These are phyloP conservation scores for Cladorrhinum sp. DNA, from an alignment of 2,329 filamentous ascomycete genomes.

Conservation along the genomic window DNA sequence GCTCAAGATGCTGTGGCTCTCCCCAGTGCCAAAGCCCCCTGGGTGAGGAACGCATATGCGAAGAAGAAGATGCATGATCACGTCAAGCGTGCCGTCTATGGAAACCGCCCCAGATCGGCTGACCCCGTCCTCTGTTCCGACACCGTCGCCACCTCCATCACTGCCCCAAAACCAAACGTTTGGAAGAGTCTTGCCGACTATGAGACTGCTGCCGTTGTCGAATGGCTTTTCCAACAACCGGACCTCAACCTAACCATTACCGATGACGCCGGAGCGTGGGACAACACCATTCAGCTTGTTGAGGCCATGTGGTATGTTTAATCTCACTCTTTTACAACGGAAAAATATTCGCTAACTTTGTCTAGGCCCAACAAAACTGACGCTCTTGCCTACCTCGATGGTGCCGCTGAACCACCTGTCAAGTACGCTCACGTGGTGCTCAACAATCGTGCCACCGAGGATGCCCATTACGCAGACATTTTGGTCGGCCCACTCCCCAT, in stretches of 20 bases:
- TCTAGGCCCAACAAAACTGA: constrained; percentile 47
- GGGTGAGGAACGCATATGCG: constrained; percentile 26
- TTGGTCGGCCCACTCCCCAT: constrained; percentile 49
- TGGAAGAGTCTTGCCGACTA: constrained; percentile 39
- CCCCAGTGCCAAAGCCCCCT: constrained; percentile 27
- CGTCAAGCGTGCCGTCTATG: constrained; percentile 27
- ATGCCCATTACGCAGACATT: constrained; percentile 42
- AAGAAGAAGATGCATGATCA: constrained; percentile 25
- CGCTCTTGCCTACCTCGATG: constrained; percentile 43
- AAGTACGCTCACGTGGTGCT: constrained; percentile 45
- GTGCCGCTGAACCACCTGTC: constrained; percentile 33
- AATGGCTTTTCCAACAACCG: constrained; percentile 39
- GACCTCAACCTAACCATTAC: constrained; percentile 39
- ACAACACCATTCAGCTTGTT: constrained; percentile 33
- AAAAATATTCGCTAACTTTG: too few species aligned
- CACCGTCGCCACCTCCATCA: constrained; percentile 22
- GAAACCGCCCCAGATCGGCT: constrained; percentile 16
- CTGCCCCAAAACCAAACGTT: constrained; percentile 41
- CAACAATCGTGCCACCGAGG: constrained; percentile 38
- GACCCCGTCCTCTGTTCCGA: constrained; percentile 20
- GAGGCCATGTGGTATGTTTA: not conserved
- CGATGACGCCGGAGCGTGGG: constrained; percentile 36
- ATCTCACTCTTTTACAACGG: too few species aligned
- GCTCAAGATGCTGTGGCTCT: constrained; percentile 26
- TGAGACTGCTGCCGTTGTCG: constrained; percentile 38